These are phyloP conservation scores for Boletus pseudo-olivaceus DNA, from an alignment of 768 basidiomycete species.

Conservation along the genomic window DNA sequence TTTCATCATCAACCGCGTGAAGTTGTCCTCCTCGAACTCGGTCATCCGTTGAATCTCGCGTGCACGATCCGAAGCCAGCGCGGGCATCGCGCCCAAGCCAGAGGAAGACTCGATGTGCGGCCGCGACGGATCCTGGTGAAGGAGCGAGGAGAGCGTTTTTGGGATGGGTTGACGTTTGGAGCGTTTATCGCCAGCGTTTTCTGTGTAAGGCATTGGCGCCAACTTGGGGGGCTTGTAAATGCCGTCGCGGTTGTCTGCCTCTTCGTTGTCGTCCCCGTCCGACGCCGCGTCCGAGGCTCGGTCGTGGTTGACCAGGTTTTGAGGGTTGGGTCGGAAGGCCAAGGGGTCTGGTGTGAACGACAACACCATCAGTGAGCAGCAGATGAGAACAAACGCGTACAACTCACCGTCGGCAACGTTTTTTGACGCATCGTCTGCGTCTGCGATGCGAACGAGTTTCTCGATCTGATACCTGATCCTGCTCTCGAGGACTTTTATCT, in stretches of 20 bases:
- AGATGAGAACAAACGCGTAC: not conserved
- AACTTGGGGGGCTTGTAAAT: constrained; percentile 85
- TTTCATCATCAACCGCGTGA: constrained; percentile 85
- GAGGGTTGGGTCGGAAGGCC: constrained; percentile 87
- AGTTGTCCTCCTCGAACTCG: constrained; percentile 93
- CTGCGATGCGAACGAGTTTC: constrained; percentile 78
- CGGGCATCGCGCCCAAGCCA: constrained; percentile 62
- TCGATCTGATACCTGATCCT: constrained; percentile 96
- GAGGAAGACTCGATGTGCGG: constrained; percentile 72
- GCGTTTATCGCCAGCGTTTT: constrained; percentile 46
- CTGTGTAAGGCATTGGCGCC: constrained; percentile 84
- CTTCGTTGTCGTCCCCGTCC: constrained; percentile 25
- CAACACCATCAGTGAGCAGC: not conserved
- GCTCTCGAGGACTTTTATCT: constrained; percentile 76
- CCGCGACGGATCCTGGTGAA: constrained; percentile 50
- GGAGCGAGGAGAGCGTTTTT: constrained; percentile 55
- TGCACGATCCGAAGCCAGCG: constrained; percentile 60
- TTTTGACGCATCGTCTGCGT: constrained; percentile 57
- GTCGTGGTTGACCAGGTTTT: constrained; percentile 55
- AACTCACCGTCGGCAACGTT: constrained; percentile 57
- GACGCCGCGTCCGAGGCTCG: constrained; percentile 31
- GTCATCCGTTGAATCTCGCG: constrained; percentile 75
- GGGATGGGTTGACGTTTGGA: constrained; percentile 55
- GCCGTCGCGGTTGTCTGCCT: constrained; percentile 35
- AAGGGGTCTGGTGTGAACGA: constrained; percentile 64